A percentile compares a stretch with the other conserved stretches of the same genome.
phyloP scores from a whole-genome alignment of 2,329 filamentous ascomycete species.

The Anisogramma anomala region DNA sequence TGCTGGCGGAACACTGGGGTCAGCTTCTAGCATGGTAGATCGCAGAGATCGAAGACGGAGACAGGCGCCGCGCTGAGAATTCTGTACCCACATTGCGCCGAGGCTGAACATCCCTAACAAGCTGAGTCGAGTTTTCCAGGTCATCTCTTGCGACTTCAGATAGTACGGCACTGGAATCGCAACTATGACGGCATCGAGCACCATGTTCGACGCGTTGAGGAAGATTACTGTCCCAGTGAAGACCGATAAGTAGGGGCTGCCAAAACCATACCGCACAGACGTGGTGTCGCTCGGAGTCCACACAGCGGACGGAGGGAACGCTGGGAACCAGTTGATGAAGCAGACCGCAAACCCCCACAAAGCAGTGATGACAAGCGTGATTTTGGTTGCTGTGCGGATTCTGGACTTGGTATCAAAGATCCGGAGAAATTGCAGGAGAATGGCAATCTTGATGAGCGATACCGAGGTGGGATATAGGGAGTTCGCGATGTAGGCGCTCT shows the following conservation, averaged over 20 bases:
- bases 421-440: constrained; percentile 21
- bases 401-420: constrained; percentile 14
- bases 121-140: constrained; percentile 21
- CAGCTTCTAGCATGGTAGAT: too few species aligned
- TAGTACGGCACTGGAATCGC: constrained; percentile 23
- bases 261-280: constrained; percentile 20
- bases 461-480: constrained; percentile 18
- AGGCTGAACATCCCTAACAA: constrained; percentile 22
- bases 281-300: constrained; percentile 16
- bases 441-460: constrained; percentile 19
- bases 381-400: constrained; percentile 13
- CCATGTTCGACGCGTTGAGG: constrained; percentile 22
- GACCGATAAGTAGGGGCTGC: constrained; percentile 17
- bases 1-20: constrained; percentile 14
- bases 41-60: neutral
- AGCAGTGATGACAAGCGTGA: constrained; percentile 15
- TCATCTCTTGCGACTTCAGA: constrained; percentile 16
- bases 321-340: constrained; percentile 20
- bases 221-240: constrained; percentile 20
- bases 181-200: constrained; percentile 22
- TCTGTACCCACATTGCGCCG: constrained; percentile 21
- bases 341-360: constrained; percentile 18
- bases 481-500: constrained; percentile 19
- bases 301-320: constrained; percentile 17
- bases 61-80: neutral